Conservation (phyloP, 2,329 filamentous ascomycete species). For the Xylariaceae sp. region DNA sequence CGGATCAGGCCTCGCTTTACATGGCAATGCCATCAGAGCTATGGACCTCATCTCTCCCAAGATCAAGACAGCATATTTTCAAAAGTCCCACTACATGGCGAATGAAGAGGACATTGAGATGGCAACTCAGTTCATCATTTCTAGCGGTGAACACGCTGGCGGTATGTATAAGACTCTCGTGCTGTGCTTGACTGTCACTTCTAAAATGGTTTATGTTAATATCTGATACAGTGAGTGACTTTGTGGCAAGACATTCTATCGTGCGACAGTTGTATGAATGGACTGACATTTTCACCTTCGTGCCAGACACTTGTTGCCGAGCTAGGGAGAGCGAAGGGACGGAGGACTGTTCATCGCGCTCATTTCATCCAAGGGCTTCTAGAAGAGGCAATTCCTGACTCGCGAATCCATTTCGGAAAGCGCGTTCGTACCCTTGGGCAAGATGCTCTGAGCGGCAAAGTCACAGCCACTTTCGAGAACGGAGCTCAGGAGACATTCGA, state of each 20-base stretch:
- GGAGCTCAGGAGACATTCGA: slow-evolving; percentile 26
- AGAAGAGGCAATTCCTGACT: no score
- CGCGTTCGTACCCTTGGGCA: slow-evolving; percentile 14
- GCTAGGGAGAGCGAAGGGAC: slow-evolving; percentile 32
- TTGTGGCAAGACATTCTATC: no score
- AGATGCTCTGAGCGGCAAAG: neutral
- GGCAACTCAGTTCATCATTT: slow-evolving; percentile 34
- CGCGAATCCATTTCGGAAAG: slow-evolving; percentile 20
- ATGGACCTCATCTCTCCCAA: slow-evolving; percentile 36
- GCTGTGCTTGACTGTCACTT: no score
- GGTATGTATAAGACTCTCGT: neutral
- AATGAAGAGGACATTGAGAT: slow-evolving; percentile 31
- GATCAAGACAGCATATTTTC: slow-evolving; percentile 31
- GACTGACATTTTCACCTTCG: no score
- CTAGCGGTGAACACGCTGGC: slow-evolving; percentile 24
- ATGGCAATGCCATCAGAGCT: slow-evolving; percentile 36
- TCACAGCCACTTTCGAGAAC: slow-evolving; percentile 28
- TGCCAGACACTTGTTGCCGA: slow-evolving; percentile 24
- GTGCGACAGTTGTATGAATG: no score
- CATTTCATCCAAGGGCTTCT: slow-evolving; percentile 32
- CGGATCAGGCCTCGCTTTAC: slow-evolving; percentile 34
- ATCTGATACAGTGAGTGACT: no score
- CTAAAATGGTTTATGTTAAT: no score
- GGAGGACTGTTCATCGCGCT: slow-evolving; percentile 33
- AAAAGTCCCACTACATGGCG: slow-evolving; percentile 30